Base-by-base conservation (phyloP, 1,139 yeast genomes). In the Zygoascus sp. region DNA sequence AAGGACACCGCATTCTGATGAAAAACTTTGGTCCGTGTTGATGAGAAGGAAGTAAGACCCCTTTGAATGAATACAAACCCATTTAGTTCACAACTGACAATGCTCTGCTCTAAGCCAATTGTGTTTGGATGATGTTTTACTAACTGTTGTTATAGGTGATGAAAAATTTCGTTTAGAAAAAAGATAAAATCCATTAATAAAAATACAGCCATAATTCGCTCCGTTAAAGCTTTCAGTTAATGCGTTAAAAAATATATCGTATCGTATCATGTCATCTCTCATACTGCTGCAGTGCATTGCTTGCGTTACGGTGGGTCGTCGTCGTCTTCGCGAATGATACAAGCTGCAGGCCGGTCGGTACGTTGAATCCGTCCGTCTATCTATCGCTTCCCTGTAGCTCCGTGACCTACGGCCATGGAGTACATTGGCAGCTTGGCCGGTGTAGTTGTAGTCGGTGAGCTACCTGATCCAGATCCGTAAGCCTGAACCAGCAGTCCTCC, bases 41-140 rank as follows among this genome's bases (percentile, higher is more conserved):
- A 66, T 64, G 69, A 66, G 61, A 59, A 62, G 67, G 69, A 57
- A 50, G 58, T 66, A 64, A 65, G 68, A 64, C 69, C 67, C 69
- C 69, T 65, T 53, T 47, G 44, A 40, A 58, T 62, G 65, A 62
- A 60, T 62, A 59, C 65, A 62, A 56, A 56, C 53, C 64, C 62
- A 60, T 51, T 50, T 34, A 40, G 43, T 40, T 40, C 43, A 40
- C 43, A 30, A 30, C 34, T 30, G 34, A 30, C 15, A 30, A 10
- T 30, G 34, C 34, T 23, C 9, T 7, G 7, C 10, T 7, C 27
- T 7, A 23, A n/a, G 11, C 5, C 15, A 9, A 30, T 11, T 15
- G 15, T 30, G 5, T 7, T 13, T 11, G 17, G 16, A 30, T 30
- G 11, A 9, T 11, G 3, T 15, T 13, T 11, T 30, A 30, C 34